These are phyloP conservation scores for Auxenochlorella pyrenoidosa DNA, from an alignment of 139 green algal genomes.

Conservation along the genomic window DNA sequence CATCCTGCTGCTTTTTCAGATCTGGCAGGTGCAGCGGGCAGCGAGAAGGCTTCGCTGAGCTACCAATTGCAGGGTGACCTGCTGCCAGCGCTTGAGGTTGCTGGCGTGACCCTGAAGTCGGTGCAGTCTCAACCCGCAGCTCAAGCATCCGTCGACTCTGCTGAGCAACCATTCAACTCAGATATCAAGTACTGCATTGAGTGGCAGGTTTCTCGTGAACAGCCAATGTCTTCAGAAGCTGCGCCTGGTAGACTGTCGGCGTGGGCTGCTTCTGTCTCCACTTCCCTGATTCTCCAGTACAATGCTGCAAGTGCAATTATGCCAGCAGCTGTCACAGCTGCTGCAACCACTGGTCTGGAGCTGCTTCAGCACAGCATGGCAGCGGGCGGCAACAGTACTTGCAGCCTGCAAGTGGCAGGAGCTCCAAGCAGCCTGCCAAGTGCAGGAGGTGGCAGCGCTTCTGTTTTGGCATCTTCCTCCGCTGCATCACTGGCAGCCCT, in stretches of 20 bases:
- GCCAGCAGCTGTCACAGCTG: not conserved
- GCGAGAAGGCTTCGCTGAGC: not conserved
- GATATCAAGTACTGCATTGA: not conserved
- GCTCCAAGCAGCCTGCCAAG: not conserved
- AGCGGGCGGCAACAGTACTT: not conserved
- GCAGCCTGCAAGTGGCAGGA: not conserved
- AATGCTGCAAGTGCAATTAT: not conserved
- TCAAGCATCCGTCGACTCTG: too few relatives aligned
- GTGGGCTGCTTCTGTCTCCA: too few relatives aligned
- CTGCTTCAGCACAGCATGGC: not conserved
- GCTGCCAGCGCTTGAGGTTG: too few relatives aligned
- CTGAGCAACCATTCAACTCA: too few relatives aligned
- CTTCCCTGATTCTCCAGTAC: not conserved
- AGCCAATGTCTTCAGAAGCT: not conserved
- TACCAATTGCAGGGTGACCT: not conserved
- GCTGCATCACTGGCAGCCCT: slow-evolving; percentile 12
- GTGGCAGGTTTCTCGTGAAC: not conserved
- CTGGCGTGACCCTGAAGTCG: too few relatives aligned
- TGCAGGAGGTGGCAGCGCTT: not conserved
- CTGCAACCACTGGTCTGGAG: not conserved
- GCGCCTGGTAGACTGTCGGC: not conserved
- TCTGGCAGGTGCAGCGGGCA: too few relatives aligned
- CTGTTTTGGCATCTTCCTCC: slow-evolving; percentile 3
- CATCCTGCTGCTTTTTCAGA: not conserved
- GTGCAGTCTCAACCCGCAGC: too few relatives aligned